Evolutionary conservation across 2,329 filamentous ascomycete genomes (phyloP).

Genomic region (Xylaria hypoxylon): DNA sequence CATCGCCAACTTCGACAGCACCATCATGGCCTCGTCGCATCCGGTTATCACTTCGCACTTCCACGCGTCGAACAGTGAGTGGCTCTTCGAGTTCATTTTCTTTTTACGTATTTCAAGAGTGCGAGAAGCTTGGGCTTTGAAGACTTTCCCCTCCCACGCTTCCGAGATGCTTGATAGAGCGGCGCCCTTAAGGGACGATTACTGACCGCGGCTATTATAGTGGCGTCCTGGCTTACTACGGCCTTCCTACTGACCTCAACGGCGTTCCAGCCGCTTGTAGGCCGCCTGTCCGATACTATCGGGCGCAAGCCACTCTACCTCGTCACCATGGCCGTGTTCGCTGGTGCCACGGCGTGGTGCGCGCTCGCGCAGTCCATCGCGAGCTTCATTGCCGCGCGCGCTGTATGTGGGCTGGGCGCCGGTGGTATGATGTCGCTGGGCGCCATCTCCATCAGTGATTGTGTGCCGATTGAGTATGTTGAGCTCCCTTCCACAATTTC

Average conservation of each 20-base stretch:
- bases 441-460: slow-evolving; percentile 77
- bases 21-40: slow-evolving; percentile 84
- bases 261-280: slow-evolving; percentile 79
- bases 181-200: too few species aligned
- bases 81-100: too few species aligned
- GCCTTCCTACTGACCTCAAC: slow-evolving; percentile 82
- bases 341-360: slow-evolving; percentile 75
- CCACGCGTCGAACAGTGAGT: slow-evolving; percentile 71
- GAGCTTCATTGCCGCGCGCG: slow-evolving; percentile 77
- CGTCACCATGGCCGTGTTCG: slow-evolving; percentile 71
- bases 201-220: background rate
- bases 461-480: slow-evolving; percentile 76
- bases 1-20: slow-evolving; percentile 76
- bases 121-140: too few species aligned
- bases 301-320: slow-evolving; percentile 77
- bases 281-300: slow-evolving; percentile 78
- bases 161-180: too few species aligned
- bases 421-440: slow-evolving; percentile 77
- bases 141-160: too few species aligned
- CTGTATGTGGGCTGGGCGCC: slow-evolving; percentile 78
- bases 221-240: slow-evolving; percentile 85
- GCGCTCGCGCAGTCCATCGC: slow-evolving; percentile 73
- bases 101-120: too few species aligned
- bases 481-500: slow-evolving; percentile 30
- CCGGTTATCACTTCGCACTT: slow-evolving; percentile 87